A percentile compares a stretch with the other conserved stretches of the same genome.
These are phyloP conservation scores for Chenopodium suecicum DNA, from an alignment of 148 eudicot species.

Conservation along the genomic window DNA sequence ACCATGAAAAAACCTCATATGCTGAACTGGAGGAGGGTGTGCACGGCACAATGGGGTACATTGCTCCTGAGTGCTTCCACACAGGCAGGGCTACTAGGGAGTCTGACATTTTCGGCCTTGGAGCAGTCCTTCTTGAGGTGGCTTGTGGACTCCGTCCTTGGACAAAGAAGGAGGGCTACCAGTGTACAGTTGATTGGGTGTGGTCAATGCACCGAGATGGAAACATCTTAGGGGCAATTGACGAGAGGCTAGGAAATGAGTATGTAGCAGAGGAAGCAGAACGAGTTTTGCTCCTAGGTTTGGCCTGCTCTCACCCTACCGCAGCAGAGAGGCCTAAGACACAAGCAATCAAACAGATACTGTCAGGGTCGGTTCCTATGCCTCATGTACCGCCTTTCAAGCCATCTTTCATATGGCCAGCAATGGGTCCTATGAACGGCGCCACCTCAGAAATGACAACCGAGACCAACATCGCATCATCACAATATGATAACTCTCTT, in stretches of 20 bases:
- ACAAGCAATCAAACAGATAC: conserved; percentile 47
- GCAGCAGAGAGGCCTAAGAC: conserved; percentile 63
- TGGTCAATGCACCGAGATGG: conserved; percentile 74
- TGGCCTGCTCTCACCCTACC: conserved; percentile 75
- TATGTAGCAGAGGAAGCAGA: conserved; percentile 55
- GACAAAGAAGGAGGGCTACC: conserved; percentile 46
- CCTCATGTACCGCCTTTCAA: conserved; percentile 63
- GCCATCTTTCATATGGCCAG: conserved; percentile 76
- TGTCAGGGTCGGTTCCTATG: conserved; percentile 47
- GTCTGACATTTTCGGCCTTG: conserved; percentile 74
- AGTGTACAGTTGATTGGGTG: conserved; percentile 66
- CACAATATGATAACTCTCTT: conserved; percentile 29
- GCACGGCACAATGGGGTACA: conserved; percentile 75
- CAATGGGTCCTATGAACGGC: conserved; percentile 43
- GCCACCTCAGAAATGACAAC: conserved; percentile 28
- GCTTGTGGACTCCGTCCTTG: conserved; percentile 65
- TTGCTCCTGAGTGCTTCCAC: conserved; percentile 86
- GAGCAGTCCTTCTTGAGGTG: conserved; percentile 65
- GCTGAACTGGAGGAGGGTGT: conserved; percentile 73
- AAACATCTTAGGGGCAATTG: conserved; percentile 50
- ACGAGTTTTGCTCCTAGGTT: conserved; percentile 56
- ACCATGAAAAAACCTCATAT: conserved; percentile 60
- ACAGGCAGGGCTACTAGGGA: conserved; percentile 74
- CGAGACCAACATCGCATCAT: conserved; percentile 30
- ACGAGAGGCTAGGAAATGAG: conserved; percentile 44